Base-by-base conservation (phyloP, 805 yeast species). In the Cyberlindnera xishuangbannaensis region DNA sequence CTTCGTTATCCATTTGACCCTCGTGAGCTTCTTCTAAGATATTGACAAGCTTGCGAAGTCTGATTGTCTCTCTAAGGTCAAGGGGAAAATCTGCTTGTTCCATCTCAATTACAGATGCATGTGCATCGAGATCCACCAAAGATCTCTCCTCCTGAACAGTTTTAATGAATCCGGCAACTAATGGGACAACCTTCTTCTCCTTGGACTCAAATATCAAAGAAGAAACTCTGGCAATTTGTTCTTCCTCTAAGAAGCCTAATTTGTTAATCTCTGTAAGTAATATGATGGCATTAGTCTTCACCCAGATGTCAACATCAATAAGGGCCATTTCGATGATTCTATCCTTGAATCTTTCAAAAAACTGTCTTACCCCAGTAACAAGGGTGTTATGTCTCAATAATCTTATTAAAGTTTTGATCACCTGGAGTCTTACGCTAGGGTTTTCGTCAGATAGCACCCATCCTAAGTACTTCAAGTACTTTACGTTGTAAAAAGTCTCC, bases 391-490 rank as follows among this genome's bases (percentile, higher is more conserved):
- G 62, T 31, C 58, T 62, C 50, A 73, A 73, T 15, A 77, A 56
- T 46, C 62, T 75, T 10, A 63, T 53, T 27, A 87, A 58, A 4
- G 70, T 66, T 44, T 66, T 73, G 17, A 82, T 51, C 2, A 77
- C 87, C 45, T 83, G 86, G 7, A 65, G 52, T 44, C 95, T 68
- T 1, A 84, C 94, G 4, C 52, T 41, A 9, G 70, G 56, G 12
- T 72, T 68, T 3, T 74, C 63, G 50, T 87, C 96, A n/a, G 88
- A 77, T 26, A 88, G 60, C 21, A 84, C 63, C 94, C 94, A 83
- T 5, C 95, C 95, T 49, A 83, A 69, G 55, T 83, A 84, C 41
- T 87, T 71, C 42, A 86, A 64, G 48, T 77, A 84, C 2, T 78
- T 63, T 10, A 80, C 77, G 40, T 76, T 82, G 43, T 82, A 70